These are phyloP conservation scores for Nitzschia sp. DNA, from an alignment of 108 stramenopile species.

Conservation along the genomic window DNA sequence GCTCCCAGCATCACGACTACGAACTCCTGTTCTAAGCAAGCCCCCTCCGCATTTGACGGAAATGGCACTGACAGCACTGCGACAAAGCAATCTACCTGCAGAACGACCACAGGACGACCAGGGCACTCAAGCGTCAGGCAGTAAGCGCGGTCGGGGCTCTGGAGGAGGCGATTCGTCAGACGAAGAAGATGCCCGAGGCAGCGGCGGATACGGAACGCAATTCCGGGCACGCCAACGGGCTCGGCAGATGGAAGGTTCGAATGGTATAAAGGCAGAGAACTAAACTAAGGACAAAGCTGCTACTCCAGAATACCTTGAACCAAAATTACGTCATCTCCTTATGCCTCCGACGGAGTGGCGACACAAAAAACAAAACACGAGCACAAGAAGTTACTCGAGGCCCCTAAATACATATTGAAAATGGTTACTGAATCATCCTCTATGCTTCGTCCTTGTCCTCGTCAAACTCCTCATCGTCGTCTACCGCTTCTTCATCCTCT, in stretches of 20 bases:
- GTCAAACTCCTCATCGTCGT: constrained; percentile 34
- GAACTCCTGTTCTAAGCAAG: constrained; percentile 65
- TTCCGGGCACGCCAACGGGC: constrained; percentile 81
- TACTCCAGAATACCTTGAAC: not conserved
- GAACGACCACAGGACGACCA: constrained; percentile 60
- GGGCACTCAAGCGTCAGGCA: constrained; percentile 17
- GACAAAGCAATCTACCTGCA: constrained; percentile 62
- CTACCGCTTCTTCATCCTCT: constrained; percentile 67
- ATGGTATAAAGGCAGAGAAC: not conserved
- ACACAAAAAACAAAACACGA: too few relatives aligned
- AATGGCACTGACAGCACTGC: constrained; percentile 68
- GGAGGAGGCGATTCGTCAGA: constrained; percentile 77
- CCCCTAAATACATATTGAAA: too few relatives aligned
- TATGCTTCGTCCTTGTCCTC: constrained; percentile 30
- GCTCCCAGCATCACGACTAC: constrained; percentile 69
- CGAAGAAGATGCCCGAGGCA: constrained; percentile 41
- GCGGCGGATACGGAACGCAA: constrained; percentile 72
- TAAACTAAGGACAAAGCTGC: not conserved
- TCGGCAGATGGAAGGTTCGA: constrained; percentile 16
- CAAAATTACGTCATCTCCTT: too few relatives aligned
- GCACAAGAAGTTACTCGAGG: too few relatives aligned
- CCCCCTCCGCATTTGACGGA: constrained; percentile 84
- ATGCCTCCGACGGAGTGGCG: too few relatives aligned
- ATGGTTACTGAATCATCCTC: not conserved
- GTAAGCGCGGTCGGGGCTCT: constrained; percentile 13